Conservation (phyloP, 2,329 filamentous ascomycete genomes). For the Exutisphaerella laricina region DNA sequence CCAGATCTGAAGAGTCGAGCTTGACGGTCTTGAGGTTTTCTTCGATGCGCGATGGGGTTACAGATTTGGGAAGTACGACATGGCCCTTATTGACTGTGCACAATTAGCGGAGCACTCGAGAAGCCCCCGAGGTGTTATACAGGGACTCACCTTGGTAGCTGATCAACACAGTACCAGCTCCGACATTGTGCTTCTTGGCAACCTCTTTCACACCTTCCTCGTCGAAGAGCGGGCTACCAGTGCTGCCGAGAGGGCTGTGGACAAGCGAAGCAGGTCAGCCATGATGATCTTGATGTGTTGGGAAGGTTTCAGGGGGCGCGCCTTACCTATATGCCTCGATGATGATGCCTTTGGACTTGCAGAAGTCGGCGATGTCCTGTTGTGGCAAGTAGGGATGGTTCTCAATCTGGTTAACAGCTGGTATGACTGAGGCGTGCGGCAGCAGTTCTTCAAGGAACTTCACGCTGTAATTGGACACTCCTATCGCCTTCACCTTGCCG, state of each 20-base stretch:
- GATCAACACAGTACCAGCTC: conserved; percentile 55
- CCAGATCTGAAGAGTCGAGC: conserved; percentile 59
- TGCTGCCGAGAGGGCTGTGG: conserved; percentile 46
- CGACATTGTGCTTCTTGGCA: conserved; percentile 46
- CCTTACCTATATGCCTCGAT: conserved; percentile 73
- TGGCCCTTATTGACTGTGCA: conserved; percentile 58
- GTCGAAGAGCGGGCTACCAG: conserved; percentile 44
- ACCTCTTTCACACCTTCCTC: conserved; percentile 45
- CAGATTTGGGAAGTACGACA: conserved; percentile 61
- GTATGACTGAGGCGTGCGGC: conserved; percentile 20
- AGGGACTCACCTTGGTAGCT: conserved; percentile 62
- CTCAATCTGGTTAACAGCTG: conserved; percentile 50
- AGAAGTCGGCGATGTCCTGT: conserved; percentile 65
- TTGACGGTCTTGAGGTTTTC: conserved; percentile 63
- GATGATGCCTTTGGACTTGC: conserved; percentile 62
- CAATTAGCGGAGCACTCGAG: conserved; percentile 15
- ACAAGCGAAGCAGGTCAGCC: no score
- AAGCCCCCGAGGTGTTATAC: no score
- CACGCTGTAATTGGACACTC: conserved; percentile 47
- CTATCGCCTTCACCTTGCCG: conserved; percentile 46
- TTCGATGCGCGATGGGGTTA: conserved; percentile 56
- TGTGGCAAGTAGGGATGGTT: conserved; percentile 68
- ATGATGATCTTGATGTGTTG: no score
- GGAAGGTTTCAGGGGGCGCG: no score
- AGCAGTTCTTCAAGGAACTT: conserved; percentile 48